phyloP scores from a whole-genome alignment of 176 grass and related monocot species.

The Tillandsia fasciculata region DNA sequence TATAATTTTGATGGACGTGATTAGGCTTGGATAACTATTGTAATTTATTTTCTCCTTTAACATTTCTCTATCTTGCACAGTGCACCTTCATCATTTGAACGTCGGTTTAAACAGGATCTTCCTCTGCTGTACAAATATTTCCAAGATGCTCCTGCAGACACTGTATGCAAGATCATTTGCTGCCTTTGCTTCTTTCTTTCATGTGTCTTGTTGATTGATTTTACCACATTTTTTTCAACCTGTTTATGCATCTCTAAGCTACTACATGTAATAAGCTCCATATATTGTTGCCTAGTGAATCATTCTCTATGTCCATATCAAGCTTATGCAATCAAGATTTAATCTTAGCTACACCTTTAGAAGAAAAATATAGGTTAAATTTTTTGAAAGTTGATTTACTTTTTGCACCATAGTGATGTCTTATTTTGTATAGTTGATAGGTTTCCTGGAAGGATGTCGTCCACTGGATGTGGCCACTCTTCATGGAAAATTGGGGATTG shows the following conservation, averaged over 20 bases:
- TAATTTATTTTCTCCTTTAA: background rate
- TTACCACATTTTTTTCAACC: background rate
- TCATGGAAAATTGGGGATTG: slow-evolving; percentile 70
- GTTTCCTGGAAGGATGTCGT: slow-evolving; percentile 70
- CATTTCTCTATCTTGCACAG: slow-evolving; percentile 29
- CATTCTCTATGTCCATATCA: too few species aligned
- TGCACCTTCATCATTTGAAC: slow-evolving; percentile 73
- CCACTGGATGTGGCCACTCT: slow-evolving; percentile 94
- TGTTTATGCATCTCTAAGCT: background rate
- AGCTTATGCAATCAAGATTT: too few species aligned
- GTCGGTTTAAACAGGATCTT: slow-evolving; percentile 46
- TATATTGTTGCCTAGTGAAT: too few species aligned
- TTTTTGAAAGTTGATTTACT: too few species aligned
- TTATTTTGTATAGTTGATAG: slow-evolving; percentile 29
- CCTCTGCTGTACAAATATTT: slow-evolving; percentile 82
- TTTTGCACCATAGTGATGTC: background rate
- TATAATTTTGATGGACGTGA: slow-evolving; percentile 11
- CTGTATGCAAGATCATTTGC: slow-evolving; percentile 29
- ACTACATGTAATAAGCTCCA: too few species aligned
- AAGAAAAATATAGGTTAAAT: too few species aligned
- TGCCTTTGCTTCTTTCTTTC: background rate
- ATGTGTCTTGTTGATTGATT: background rate
- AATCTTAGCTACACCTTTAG: too few species aligned
- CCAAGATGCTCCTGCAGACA: slow-evolving; percentile 59
- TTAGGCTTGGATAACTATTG: background rate